Conservation (phyloP, 169 alveolate species). For the Plasmodium malariae region DNA sequence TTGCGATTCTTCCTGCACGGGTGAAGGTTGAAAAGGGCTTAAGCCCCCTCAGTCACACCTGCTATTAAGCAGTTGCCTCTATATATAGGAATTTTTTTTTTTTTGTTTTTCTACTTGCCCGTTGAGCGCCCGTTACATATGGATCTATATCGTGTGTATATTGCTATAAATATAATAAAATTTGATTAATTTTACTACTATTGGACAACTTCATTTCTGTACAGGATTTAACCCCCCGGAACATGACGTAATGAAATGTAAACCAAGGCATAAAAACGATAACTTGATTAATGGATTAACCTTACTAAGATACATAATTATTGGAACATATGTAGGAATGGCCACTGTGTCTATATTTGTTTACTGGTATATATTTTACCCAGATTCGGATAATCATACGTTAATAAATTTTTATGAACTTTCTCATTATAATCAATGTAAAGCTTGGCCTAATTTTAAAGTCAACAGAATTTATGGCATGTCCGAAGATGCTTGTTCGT, state of each 20-base stretch:
- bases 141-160: no score
- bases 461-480: slow-evolving; percentile 89
- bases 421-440: slow-evolving; percentile 85
- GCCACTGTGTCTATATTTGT: slow-evolving; percentile 98
- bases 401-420: slow-evolving; percentile 93
- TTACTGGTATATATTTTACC: slow-evolving; percentile 94
- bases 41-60: no score
- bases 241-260: slow-evolving; percentile 96
- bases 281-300: slow-evolving; percentile 95
- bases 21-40: no score
- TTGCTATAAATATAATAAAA: no score
- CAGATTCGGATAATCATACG: slow-evolving; percentile 95
- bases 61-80: no score
- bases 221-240: slow-evolving; percentile 99
- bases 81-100: no score
- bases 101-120: no score
- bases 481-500: slow-evolving; percentile 94
- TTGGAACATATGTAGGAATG: slow-evolving; percentile 98
- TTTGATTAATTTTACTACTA: no score
- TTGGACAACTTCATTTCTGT: background rate
- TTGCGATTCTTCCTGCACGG: no score
- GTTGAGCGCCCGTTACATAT: no score
- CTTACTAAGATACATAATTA: slow-evolving; percentile 93
- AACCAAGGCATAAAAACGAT: slow-evolving; percentile 97
- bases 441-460: slow-evolving; percentile 91